Conservation (phyloP, 768 basidiomycete genomes). For the Tylopilus sp. region DNA sequence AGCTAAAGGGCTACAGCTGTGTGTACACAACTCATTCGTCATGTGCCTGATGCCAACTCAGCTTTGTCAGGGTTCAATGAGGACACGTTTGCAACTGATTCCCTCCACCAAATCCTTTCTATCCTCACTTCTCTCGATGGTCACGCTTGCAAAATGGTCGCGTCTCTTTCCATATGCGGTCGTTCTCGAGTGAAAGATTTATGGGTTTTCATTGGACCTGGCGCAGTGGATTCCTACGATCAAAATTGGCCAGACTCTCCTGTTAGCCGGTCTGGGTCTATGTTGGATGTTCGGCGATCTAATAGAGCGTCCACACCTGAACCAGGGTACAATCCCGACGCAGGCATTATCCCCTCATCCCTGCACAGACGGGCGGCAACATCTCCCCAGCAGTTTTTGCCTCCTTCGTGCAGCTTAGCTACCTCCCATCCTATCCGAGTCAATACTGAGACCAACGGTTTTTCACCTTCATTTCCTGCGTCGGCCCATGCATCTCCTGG, state of each 20-base stretch:
- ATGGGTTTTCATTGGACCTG: slow-evolving; percentile 71
- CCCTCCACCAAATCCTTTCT: slow-evolving; percentile 65
- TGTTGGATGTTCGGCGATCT: slow-evolving; percentile 34
- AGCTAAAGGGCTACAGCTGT: slow-evolving; percentile 81
- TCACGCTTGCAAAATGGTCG: slow-evolving; percentile 63
- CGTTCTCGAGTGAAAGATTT: slow-evolving; percentile 73
- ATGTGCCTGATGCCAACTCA: slow-evolving; percentile 17
- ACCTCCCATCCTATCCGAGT: slow-evolving; percentile 32
- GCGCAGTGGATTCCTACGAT: slow-evolving; percentile 29
- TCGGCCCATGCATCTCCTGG: slow-evolving; percentile 27
- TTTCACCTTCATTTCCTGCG: slow-evolving; percentile 15
- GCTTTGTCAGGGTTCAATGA: slow-evolving; percentile 65
- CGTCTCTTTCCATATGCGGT: slow-evolving; percentile 68
- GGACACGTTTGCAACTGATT: slow-evolving; percentile 72
- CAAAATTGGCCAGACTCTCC: slow-evolving; percentile 34
- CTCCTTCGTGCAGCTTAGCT: slow-evolving; percentile 14
- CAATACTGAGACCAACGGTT: slow-evolving; percentile 31
- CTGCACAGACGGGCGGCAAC: slow-evolving; percentile 32
- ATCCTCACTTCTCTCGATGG: slow-evolving; percentile 64
- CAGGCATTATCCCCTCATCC: slow-evolving; percentile 24
- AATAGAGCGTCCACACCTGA: slow-evolving; percentile 33
- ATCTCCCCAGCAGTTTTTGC: slow-evolving; percentile 25
- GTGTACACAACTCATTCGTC: slow-evolving; percentile 24
- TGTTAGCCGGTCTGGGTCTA: slow-evolving; percentile 34
- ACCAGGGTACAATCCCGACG: slow-evolving; percentile 22